These are phyloP conservation scores for Cylindrodendrum hubeiense DNA, from an alignment of 2,329 filamentous ascomycete species.

Conservation along the genomic window DNA sequence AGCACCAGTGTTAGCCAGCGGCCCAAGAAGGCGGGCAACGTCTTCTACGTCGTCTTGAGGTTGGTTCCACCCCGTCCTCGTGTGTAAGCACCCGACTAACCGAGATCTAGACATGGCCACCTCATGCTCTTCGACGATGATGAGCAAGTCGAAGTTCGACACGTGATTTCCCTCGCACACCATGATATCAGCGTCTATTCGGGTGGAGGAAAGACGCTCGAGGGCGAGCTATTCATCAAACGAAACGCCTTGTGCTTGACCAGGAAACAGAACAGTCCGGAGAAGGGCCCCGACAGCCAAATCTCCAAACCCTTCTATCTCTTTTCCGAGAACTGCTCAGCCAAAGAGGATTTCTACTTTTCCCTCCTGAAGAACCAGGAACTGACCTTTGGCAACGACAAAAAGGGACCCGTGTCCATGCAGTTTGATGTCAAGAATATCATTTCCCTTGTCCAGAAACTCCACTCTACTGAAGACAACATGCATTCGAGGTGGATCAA, in stretches of 20 bases:
- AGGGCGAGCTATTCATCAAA: constrained; percentile 97
- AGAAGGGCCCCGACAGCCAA: constrained; percentile 66
- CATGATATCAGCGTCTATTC: constrained; percentile 89
- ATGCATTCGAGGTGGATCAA: constrained; percentile 94
- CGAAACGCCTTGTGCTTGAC: constrained; percentile 87
- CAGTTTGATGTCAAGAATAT: constrained; percentile 88
- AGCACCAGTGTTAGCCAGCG: constrained; percentile 63
- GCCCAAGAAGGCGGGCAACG: constrained; percentile 80
- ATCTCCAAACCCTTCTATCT: constrained; percentile 88
- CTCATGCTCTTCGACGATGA: constrained; percentile 98
- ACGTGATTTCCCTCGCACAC: constrained; percentile 93
- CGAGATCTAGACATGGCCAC: constrained; percentile 81
- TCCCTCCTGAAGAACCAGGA: constrained; percentile 88
- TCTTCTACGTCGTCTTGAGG: constrained; percentile 93
- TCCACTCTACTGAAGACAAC: constrained; percentile 94
- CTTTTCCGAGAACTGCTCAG: constrained; percentile 94
- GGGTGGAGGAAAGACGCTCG: constrained; percentile 81
- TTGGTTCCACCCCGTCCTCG: constrained; percentile 53
- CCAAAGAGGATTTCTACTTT: constrained; percentile 99
- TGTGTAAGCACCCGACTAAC: constrained; percentile 29
- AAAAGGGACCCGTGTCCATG: constrained; percentile 74
- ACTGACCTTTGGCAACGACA: constrained; percentile 68
- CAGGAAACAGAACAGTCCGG: constrained; percentile 69
- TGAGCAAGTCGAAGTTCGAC: constrained; percentile 93
- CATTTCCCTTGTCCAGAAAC: constrained; percentile 86